Percentiles rank a stretch among this genome's conserved stretches.
Conservation (phyloP, 208 protist species). For the Herpetomonas samuelpessoai region DNA sequence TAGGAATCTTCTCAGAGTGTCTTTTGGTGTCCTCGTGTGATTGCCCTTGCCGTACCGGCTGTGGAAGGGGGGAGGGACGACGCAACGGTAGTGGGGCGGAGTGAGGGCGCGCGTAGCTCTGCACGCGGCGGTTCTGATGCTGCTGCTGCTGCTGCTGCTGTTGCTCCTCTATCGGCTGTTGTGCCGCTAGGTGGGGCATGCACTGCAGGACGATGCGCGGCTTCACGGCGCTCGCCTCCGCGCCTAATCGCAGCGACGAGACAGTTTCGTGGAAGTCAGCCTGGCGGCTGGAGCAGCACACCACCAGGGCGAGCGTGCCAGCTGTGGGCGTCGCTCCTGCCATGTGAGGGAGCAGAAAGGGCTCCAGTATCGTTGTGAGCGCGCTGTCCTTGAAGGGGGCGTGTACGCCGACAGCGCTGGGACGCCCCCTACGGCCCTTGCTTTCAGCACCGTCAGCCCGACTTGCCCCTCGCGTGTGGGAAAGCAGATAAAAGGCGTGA, state of each 20-base stretch:
- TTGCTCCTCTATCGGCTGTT: not conserved
- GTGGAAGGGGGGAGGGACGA: no score
- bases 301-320: conserved; percentile 17
- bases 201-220: conserved; percentile 27
- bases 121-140: no score
- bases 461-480: conserved; percentile 6
- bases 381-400: conserved; percentile 71
- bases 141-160: conserved; percentile 18
- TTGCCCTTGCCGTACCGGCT: no score
- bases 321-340: not conserved
- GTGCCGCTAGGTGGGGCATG: conserved; percentile 11
- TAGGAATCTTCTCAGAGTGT: no score
- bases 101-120: no score
- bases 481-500: conserved; percentile 33
- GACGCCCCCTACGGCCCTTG: conserved; percentile 4
- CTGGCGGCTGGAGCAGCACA: conserved; percentile 70
- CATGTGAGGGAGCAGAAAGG: conserved; percentile 37
- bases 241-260: conserved; percentile 61
- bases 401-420: conserved; percentile 8
- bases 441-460: not conserved
- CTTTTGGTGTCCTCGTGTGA: no score
- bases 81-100: no score
- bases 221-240: conserved; percentile 53
- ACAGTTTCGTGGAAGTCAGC: conserved; percentile 70
- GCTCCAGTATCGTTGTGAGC: conserved; percentile 64